A percentile compares a stretch with the other conserved stretches of the same genome.
These are phyloP conservation scores for Cercospora sesami DNA, from an alignment of 2,329 filamentous ascomycete species.

Conservation along the genomic window DNA sequence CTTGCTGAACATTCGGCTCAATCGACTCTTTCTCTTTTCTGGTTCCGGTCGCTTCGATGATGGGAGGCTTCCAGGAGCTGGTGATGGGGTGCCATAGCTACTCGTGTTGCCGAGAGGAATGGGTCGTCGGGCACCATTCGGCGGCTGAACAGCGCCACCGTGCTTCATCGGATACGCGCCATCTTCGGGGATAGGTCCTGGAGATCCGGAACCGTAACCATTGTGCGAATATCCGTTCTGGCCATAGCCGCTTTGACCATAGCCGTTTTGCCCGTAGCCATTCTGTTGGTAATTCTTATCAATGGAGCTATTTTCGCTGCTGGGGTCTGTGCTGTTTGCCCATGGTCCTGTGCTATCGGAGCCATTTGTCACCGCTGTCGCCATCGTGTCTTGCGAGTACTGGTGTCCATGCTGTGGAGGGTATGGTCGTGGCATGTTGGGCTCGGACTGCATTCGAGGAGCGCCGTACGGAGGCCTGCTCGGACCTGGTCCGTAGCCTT, in stretches of 20 bases:
- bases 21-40: slow-evolving; percentile 89
- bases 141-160: slow-evolving; percentile 29
- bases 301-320: slow-evolving; percentile 89
- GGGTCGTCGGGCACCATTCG: slow-evolving; percentile 34
- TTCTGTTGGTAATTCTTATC: slow-evolving; percentile 61
- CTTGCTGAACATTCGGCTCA: slow-evolving; percentile 78
- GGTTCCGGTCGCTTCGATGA: slow-evolving; percentile 32
- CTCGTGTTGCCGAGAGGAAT: slow-evolving; percentile 33
- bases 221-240: slow-evolving; percentile 28
- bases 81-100: slow-evolving; percentile 14
- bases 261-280: slow-evolving; percentile 52
- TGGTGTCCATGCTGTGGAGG: slow-evolving; percentile 60
- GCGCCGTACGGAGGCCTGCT: slow-evolving; percentile 17
- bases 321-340: slow-evolving; percentile 83
- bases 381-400: slow-evolving; percentile 82
- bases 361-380: slow-evolving; percentile 71
- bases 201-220: slow-evolving; percentile 37
- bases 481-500: slow-evolving; percentile 39
- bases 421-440: slow-evolving; percentile 47
- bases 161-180: slow-evolving; percentile 25
- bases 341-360: slow-evolving; percentile 69
- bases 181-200: slow-evolving; percentile 46
- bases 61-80: slow-evolving; percentile 26
- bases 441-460: slow-evolving; percentile 47
- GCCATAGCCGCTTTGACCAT: slow-evolving; percentile 39